These are phyloP conservation scores for Climacium dendroides DNA, from an alignment of 225 moss, liverwort and hornwort genomes.

Conservation along the genomic window DNA sequence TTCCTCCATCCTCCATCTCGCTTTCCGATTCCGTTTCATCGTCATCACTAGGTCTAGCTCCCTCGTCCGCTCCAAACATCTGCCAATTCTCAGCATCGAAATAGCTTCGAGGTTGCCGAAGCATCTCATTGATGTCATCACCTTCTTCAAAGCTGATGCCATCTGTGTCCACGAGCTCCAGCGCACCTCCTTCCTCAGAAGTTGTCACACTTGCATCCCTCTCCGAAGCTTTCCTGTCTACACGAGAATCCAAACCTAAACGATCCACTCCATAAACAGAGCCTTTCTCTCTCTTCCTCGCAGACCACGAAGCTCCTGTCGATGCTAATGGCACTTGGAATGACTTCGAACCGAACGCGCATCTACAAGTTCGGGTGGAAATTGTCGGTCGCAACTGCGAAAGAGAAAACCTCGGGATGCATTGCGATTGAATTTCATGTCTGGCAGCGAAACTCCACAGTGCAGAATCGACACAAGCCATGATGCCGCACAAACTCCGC, in stretches of 20 bases:
- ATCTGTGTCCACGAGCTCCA: conserved; percentile 16
- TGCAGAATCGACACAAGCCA: conserved; percentile 5
- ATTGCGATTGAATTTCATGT: neutral
- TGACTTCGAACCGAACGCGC: neutral
- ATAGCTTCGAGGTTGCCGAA: conserved; percentile 7
- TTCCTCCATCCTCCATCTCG: neutral
- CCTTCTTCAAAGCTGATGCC: conserved; percentile 2
- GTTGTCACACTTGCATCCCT: neutral
- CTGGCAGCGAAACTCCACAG: conserved; percentile 6
- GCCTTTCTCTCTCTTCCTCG: neutral
- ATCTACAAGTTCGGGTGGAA: neutral
- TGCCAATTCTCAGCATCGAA: conserved; percentile 21
- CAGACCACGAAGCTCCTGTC: neutral
- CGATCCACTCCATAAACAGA: neutral
- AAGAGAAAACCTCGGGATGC: neutral
- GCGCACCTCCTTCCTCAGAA: neutral
- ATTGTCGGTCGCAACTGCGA: neutral
- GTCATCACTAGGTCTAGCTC: neutral
- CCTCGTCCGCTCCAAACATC: conserved; percentile 43
- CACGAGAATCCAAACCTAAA: conserved; percentile 8
- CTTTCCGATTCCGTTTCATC: neutral
- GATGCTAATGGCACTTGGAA: neutral
- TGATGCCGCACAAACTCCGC: neutral
- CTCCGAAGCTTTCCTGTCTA: conserved; percentile 1
- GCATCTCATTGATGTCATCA: conserved; percentile 7